phyloP scores from a whole-genome alignment of 768 basidiomycete genomes.

The Cystobasidium onofrii region DNA sequence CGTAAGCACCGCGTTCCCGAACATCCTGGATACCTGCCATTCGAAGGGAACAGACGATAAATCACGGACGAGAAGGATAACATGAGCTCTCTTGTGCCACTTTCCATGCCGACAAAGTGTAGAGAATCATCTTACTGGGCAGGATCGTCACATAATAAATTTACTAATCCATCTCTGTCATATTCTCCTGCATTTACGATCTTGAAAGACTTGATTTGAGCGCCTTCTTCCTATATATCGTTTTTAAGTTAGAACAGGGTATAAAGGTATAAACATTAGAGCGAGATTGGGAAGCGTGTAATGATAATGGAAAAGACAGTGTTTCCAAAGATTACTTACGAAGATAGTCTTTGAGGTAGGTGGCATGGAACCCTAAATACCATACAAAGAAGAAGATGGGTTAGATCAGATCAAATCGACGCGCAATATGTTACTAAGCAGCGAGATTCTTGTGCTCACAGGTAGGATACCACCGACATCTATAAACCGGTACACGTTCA shows the following conservation, averaged over 20 bases:
- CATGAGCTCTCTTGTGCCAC: not conserved
- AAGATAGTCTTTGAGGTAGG: slow-evolving; percentile 83
- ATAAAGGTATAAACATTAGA: no score
- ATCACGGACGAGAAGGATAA: not conserved
- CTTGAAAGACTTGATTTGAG: slow-evolving; percentile 82
- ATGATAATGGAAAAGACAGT: no score
- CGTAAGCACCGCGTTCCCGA: slow-evolving; percentile 78
- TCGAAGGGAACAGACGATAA: no score
- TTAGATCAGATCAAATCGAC: no score
- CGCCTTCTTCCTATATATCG: slow-evolving; percentile 67
- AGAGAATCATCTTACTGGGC: slow-evolving; percentile 47
- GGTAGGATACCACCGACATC: slow-evolving; percentile 34
- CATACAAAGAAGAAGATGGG: no score
- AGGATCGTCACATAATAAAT: slow-evolving; percentile 74
- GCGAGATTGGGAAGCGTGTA: no score
- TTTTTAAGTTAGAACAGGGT: no score
- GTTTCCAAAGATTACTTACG: slow-evolving; percentile 15
- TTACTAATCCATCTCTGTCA: slow-evolving; percentile 62
- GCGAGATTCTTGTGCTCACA: not conserved
- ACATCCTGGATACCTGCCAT: slow-evolving; percentile 62
- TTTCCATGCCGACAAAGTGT: not conserved
- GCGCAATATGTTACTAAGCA: no score
- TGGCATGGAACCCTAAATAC: slow-evolving; percentile 56
- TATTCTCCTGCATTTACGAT: slow-evolving; percentile 76
- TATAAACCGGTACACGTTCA: slow-evolving; percentile 47